Base-by-base conservation (phyloP, 345 rosid genomes). In the Euphorbia lathyris region DNA sequence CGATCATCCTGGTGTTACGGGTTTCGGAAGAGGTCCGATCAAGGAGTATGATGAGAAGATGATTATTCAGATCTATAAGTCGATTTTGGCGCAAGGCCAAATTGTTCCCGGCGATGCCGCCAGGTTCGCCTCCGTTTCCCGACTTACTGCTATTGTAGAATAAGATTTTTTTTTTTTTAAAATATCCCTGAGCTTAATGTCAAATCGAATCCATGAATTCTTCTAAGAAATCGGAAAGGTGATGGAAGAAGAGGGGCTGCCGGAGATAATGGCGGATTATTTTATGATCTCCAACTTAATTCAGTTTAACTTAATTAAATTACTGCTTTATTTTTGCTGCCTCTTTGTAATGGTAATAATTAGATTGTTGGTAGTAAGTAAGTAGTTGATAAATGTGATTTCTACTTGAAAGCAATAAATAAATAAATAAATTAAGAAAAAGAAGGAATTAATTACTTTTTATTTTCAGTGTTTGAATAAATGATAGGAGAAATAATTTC, bases 1-100 rank as follows among this genome's bases (percentile, higher is more conserved):
- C 5, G 83, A 78, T 11, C 66, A 62, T 19, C 34, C 67, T 13
- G 72, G 75, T 22, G 1, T 53, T 1, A 66, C 61, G 0, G 57
- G 51, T 3, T 85, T 83, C 23, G 86, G 82, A 12, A 56, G 32
- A 47, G 45, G 72, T 9, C 66, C 78, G 7, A 14, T 76, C 13
- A 88, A 86, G 71, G 90, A 86, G 79, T 83, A 86, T 20, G 90
- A 88, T 64, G 79, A 73, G 71, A 86, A 80, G 83, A 52, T 80
- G 86, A 82, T 91, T 23, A 79, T 82, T 1, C 83, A 87, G 86
- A 87, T 89, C 83, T 89, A 89, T 78, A 86, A 81, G 63, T 87
- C 97, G 0, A 64, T 88, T 77, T 48, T 75, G 81, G 79, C 82
- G 29, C 89, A 76, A 63, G 81, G 84, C 27, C 85, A 70, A 72